These are phyloP conservation scores for Emmonsiellopsis sp. DNA, from an alignment of 2,329 filamentous ascomycete genomes.

Conservation along the genomic window DNA sequence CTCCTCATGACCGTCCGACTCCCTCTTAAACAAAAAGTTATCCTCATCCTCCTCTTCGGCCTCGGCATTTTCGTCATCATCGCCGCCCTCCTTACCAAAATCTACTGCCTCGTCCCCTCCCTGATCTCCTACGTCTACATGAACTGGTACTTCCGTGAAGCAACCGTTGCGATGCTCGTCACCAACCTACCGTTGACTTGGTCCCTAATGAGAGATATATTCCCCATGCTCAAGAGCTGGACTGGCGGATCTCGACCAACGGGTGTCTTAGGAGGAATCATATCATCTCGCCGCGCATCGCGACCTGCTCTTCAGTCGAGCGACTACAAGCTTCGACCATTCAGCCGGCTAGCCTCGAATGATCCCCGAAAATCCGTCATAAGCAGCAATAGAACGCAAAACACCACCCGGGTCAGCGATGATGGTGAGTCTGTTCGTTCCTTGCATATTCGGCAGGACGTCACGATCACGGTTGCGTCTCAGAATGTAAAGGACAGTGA, in stretches of 20 bases:
- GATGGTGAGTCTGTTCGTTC: slow-evolving; percentile 29
- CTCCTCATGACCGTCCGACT: slow-evolving; percentile 31
- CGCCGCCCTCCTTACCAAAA: slow-evolving; percentile 40
- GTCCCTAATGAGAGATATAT: slow-evolving; percentile 42
- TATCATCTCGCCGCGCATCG: not conserved
- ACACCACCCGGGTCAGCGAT: slow-evolving; percentile 12
- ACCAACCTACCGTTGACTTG: slow-evolving; percentile 44
- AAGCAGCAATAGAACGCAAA: slow-evolving; percentile 21
- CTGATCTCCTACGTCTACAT: slow-evolving; percentile 35
- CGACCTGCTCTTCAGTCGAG: slow-evolving; percentile 17
- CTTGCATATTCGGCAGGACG: slow-evolving; percentile 29
- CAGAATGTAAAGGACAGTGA: not conserved
- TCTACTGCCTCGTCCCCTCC: slow-evolving; percentile 35
- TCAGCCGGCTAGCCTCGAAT: slow-evolving; percentile 16
- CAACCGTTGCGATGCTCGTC: slow-evolving; percentile 36
- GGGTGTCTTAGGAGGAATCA: slow-evolving; percentile 16
- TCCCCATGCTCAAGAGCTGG: slow-evolving; percentile 33
- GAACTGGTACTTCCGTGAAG: slow-evolving; percentile 41
- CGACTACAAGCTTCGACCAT: slow-evolving; percentile 23
- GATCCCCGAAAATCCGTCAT: slow-evolving; percentile 13
- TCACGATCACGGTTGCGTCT: slow-evolving; percentile 23
- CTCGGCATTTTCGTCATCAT: slow-evolving; percentile 40
- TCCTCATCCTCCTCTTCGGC: slow-evolving; percentile 32
- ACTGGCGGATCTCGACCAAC: slow-evolving; percentile 28
- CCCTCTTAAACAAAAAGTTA: slow-evolving; percentile 34